phyloP scores from a whole-genome alignment of 1,284 basidiomycete genomes.

The Apiotrichum laibachii region DNA sequence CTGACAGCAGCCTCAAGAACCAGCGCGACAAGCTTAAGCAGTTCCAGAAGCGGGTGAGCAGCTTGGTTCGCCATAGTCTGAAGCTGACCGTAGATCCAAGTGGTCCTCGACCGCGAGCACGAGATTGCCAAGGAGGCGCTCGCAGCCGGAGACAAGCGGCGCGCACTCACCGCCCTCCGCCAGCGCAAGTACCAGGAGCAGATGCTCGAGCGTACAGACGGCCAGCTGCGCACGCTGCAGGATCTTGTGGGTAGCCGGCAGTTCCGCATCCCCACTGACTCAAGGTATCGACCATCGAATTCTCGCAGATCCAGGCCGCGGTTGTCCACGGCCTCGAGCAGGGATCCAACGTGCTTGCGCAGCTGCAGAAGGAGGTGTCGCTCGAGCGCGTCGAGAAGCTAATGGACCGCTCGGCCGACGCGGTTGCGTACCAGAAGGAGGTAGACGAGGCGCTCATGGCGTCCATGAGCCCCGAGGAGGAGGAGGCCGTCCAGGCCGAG shows the following conservation, averaged over 20 bases:
- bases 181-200: slow-evolving; percentile 91
- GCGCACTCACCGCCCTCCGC: slow-evolving; percentile 80
- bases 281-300: slow-evolving; percentile 93
- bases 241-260: slow-evolving; percentile 65
- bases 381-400: slow-evolving; percentile 89
- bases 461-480: slow-evolving; percentile 80
- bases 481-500: slow-evolving; percentile 87
- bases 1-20: slow-evolving; percentile 69
- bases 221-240: slow-evolving; percentile 83
- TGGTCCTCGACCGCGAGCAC: slow-evolving; percentile 79
- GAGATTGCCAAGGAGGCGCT: slow-evolving; percentile 83
- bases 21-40: slow-evolving; percentile 93
- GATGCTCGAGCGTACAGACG: slow-evolving; percentile 81
- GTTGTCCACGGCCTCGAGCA: slow-evolving; percentile 89
- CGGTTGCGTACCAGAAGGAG: slow-evolving; percentile 90
- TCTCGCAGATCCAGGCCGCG: slow-evolving; percentile 88
- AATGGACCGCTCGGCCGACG: slow-evolving; percentile 87
- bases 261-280: neutral
- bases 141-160: slow-evolving; percentile 69
- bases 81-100: slow-evolving; percentile 66
- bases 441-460: slow-evolving; percentile 83
- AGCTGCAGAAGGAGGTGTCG: slow-evolving; percentile 91
- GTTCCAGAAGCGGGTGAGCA: slow-evolving; percentile 83
- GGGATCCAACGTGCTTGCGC: slow-evolving; percentile 86
- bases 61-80: neutral